Base-by-base conservation (phyloP, 176 grass and related monocot species). In the Otatea glauca region DNA sequence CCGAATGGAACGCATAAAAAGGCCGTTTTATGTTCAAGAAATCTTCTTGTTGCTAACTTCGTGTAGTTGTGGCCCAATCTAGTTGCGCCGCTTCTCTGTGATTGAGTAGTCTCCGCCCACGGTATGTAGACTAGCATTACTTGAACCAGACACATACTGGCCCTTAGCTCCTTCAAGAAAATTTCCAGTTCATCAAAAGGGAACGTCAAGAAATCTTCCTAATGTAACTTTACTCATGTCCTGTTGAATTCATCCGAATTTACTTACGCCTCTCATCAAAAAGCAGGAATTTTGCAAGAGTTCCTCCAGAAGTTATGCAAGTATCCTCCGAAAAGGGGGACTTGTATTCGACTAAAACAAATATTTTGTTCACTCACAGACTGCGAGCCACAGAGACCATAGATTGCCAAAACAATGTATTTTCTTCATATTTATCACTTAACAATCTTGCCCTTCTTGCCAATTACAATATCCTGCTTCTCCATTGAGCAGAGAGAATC, bases 351-450 rank as follows among this genome's bases (percentile, higher is more conserved):
- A n/a, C 17, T 29, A 65, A 35, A 65, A 34, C 25, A 66, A 23
- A 5, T 23, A 79, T 79, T 37, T 1, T n/a, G 61, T 79, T 18
- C 23, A 27, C 41, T 78, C 58, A 53, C 2, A 24, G 8, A 37
- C 1, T 71, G 42, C 42, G 49, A 12, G 49, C 9, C 70, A 53
- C 7, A 62, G 38, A 50, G 44, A 66, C 29, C 6, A 17, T 9
- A 80, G 13, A 67, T 53, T 66, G 43, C 18, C 27, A 41, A 81
- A 83, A 35, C 38, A 83, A 47, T 58, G 23, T 23, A 14, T 14
- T 45, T 32, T 54, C 4, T 85, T 20, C 23, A 44, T 68, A 76
- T 11, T 55, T 32, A 12, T 76, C 49, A 68, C 48, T 43, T 21
- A 67, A 6, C 16, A 68, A 54, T 4, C 11, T 20, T 25, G 7